Percentiles rank a stretch among this genome's conserved stretches.
Evolutionary conservation across 768 basidiomycete genomes (phyloP).

Genomic region (Tylopilus sp.): DNA sequence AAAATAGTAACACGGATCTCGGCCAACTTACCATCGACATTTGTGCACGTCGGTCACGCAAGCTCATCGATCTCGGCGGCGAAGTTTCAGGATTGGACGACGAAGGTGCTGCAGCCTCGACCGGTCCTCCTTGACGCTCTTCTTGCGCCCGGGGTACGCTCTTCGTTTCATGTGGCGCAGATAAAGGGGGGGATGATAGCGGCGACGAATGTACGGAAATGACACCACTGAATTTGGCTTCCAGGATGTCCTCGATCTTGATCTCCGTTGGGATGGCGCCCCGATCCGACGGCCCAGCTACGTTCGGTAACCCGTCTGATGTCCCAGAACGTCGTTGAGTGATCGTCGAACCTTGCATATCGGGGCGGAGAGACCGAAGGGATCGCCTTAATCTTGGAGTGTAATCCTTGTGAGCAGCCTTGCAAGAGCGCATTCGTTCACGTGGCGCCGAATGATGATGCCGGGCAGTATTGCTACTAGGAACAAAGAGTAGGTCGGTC

Average conservation of each 20-base stretch:
- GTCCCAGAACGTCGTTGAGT: neutral
- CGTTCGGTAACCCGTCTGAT: neutral
- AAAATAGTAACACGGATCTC: too few relatives aligned
- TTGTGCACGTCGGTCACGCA: constrained; percentile 31
- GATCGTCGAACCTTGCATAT: neutral
- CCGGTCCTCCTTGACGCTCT: neutral
- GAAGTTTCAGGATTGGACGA: constrained; percentile 10
- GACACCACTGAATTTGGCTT: constrained; percentile 1
- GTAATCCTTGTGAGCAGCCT: neutral
- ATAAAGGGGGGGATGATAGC: constrained; percentile 8
- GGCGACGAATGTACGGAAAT: constrained; percentile 19
- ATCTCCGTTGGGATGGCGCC: constrained; percentile 8
- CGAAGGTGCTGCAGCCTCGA: neutral
- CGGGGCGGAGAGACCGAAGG: neutral
- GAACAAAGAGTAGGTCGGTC: constrained; percentile 12
- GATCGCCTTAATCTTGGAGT: neutral
- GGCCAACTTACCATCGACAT: constrained; percentile 22
- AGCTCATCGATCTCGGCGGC: constrained; percentile 26
- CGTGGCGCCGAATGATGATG: neutral
- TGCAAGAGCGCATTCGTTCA: constrained; percentile 11
- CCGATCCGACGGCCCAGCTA: neutral
- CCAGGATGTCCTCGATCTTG: constrained; percentile 19
- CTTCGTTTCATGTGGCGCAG: neutral
- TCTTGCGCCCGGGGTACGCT: neutral
- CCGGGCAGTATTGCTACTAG: neutral